Evolutionary conservation across 2,329 filamentous ascomycete species (phyloP).

Genomic region (Penicillium sp.): DNA sequence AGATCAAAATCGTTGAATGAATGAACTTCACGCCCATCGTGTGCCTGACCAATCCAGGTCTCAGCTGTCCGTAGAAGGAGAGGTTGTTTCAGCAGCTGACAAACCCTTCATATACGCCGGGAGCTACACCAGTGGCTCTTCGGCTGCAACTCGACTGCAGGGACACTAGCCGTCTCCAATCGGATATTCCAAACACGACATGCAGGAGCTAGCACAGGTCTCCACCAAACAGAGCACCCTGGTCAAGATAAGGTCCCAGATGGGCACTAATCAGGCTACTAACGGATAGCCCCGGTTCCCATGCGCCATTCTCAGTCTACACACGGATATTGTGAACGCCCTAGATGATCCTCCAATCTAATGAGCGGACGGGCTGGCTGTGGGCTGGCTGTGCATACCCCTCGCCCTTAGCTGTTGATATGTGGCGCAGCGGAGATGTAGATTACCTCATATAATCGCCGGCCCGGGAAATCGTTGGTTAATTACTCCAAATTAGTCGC

Average conservation of each 20-base stretch:
- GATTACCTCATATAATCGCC: background rate
- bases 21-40: slow-evolving; percentile 5
- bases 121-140: no score
- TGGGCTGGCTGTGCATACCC: no score
- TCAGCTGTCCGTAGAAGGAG: background rate
- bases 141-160: background rate
- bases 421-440: background rate
- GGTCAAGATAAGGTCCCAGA: background rate
- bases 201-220: background rate
- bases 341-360: background rate
- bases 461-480: background rate
- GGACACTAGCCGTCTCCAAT: background rate
- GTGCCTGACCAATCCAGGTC: background rate
- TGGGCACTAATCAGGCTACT: slow-evolving; percentile 8
- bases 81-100: background rate
- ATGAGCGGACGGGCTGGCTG: no score
- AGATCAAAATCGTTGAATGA: slow-evolving; percentile 22
- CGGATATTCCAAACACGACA: background rate
- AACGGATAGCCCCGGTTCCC: slow-evolving; percentile 12
- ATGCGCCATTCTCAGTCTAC: slow-evolving; percentile 2
- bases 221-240: background rate
- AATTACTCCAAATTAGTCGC: background rate
- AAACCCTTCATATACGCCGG: background rate
- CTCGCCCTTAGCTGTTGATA: background rate
- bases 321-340: slow-evolving; percentile 10